These are phyloP conservation scores for Powellomyces hirtus DNA, from an alignment of 192 early-diverging fungal genomes.

Conservation along the genomic window DNA sequence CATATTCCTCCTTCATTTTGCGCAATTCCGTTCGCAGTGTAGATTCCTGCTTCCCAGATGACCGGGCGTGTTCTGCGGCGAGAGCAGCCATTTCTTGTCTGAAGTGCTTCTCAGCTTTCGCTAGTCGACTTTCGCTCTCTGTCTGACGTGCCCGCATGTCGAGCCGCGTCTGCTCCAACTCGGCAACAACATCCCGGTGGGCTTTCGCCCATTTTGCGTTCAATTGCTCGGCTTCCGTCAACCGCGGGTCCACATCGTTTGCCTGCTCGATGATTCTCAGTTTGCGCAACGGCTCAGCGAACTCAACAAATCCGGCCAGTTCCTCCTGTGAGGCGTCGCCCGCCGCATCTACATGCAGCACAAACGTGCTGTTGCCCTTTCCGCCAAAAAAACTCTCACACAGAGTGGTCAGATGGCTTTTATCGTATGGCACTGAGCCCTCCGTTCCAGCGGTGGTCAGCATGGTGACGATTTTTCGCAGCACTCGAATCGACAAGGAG, in stretches of 20 bases:
- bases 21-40: neutral
- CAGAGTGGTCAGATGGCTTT: constrained; percentile 3
- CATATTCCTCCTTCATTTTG: neutral
- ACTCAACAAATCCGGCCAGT: neutral
- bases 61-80: neutral
- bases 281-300: constrained; percentile 17
- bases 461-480: constrained; percentile 3
- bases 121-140: neutral
- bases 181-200: neutral
- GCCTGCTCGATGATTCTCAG: neutral
- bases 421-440: neutral
- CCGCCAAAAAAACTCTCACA: constrained; percentile 2
- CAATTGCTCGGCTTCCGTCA: neutral
- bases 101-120: neutral
- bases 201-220: neutral
- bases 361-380: neutral
- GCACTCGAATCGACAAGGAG: constrained; percentile 6
- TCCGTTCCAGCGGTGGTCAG: constrained; percentile 7
- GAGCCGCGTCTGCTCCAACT: neutral
- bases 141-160: neutral
- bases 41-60: neutral
- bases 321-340: neutral
- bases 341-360: constrained; percentile 8
- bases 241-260: neutral
- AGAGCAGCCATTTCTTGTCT: neutral